These are phyloP conservation scores for Colletotrichum ledebouriae DNA, from an alignment of 2,329 filamentous ascomycete species.

Conservation along the genomic window DNA sequence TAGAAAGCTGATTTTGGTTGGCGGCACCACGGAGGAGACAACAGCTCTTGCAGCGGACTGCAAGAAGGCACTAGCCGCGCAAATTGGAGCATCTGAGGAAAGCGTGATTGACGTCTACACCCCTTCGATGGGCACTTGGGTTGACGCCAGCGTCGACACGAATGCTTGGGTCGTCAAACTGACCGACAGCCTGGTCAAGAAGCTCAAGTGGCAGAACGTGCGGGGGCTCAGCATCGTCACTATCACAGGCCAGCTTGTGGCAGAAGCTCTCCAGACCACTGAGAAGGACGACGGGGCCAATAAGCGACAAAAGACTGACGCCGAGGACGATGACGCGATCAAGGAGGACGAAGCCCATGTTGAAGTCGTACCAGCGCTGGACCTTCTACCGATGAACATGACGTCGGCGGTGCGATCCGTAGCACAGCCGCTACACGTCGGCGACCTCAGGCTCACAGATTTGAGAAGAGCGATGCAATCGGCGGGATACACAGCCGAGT, in stretches of 20 bases:
- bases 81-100: constrained; percentile 59
- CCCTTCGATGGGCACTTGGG: constrained; percentile 76
- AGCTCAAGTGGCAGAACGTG: constrained; percentile 94
- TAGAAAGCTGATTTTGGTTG: constrained; percentile 93
- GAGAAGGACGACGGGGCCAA: constrained; percentile 58
- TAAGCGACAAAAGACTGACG: constrained; percentile 64
- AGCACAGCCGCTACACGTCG: constrained; percentile 92
- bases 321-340: constrained; percentile 41
- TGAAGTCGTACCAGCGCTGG: constrained; percentile 61
- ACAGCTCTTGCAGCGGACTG: constrained; percentile 83
- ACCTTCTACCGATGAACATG: constrained; percentile 69
- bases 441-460: constrained; percentile 90
- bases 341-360: constrained; percentile 36
- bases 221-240: constrained; percentile 91
- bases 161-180: constrained; percentile 97
- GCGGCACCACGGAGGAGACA: constrained; percentile 85
- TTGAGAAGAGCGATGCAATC: constrained; percentile 86
- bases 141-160: constrained; percentile 96
- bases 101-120: constrained; percentile 81
- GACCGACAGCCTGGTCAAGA: constrained; percentile 85
- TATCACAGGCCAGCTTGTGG: constrained; percentile 79
- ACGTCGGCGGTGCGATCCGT: constrained; percentile 81
- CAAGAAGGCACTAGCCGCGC: constrained; percentile 71
- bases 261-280: constrained; percentile 50
- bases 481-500: constrained; percentile 88